Base-by-base conservation (phyloP, 2,329 filamentous ascomycete species). In the Sphaerostilbella broomeana region DNA sequence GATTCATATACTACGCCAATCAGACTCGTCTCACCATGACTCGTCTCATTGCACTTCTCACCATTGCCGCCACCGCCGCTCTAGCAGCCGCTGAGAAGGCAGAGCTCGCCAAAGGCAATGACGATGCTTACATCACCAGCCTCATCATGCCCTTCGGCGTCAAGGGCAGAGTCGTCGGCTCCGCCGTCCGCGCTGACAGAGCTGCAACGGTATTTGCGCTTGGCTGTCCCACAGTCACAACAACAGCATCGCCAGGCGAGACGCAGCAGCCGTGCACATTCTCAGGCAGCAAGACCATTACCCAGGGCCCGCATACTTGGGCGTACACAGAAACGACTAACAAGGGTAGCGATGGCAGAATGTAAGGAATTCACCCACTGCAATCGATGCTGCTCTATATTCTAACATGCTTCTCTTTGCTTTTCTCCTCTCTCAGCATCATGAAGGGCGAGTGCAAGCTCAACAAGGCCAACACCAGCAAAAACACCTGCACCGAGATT, bases 151-250 rank as follows among this genome's bases (percentile, higher is more conserved):
- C 54, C 19, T 28, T 47, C 26, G 47, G 42, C 31, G 51, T 56
- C 31, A 4, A 45, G 9, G 43, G 52, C 13, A 29, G 36, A 8
- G 33, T 58, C 10, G 50, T 50, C 20, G 37, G 17, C 21, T 44
- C 42, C 4, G 19, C 41, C 16, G n/a, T 44, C 16, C 22, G 13
- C n/a, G 42, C 24, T 13, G 28, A 37, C 9, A 38, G 31, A 32
- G 22, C 32, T 21, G 51, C 53, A 31, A 62, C 60, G 2, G 65
- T 61, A 3, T 50, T 54, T 31, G 48, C 47, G 31, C 30, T 62
- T 16, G 40, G 40, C 17, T 64, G 60, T 42, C 38, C 17, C 38
- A n/a, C n/a, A n/a, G n/a, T n/a, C n/a, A n/a, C n/a, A n/a, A n/a
- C n/a, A n/a, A n/a, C n/a, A n/a, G n/a, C n/a, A n/a, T n/a, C n/a